Conservation (phyloP, 257 asterid species). For the Primulina tabacum region DNA sequence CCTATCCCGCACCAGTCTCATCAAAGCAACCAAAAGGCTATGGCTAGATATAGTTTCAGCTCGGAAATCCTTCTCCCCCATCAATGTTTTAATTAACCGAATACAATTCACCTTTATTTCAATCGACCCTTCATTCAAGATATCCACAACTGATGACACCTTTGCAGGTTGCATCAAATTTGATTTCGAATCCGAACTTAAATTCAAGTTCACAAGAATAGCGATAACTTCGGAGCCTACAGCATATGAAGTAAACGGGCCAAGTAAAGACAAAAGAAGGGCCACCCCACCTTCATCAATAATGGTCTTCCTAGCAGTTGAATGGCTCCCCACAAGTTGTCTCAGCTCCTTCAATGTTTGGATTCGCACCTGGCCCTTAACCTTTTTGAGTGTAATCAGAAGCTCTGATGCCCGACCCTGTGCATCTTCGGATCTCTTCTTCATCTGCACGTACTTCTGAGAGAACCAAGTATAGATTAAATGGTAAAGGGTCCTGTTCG, state of each 20-base stretch:
- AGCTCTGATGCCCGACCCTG: slow-evolving; percentile 59
- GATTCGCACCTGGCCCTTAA: slow-evolving; percentile 60
- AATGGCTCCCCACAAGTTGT: slow-evolving; percentile 43
- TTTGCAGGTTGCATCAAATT: slow-evolving; percentile 70
- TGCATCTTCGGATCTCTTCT: slow-evolving; percentile 64
- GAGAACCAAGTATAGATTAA: slow-evolving; percentile 59
- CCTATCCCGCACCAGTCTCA: slow-evolving; percentile 54
- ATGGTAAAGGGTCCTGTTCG: slow-evolving; percentile 61
- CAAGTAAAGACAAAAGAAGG: slow-evolving; percentile 53
- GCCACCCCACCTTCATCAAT: slow-evolving; percentile 54
- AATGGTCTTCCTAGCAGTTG: slow-evolving; percentile 50
- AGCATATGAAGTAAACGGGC: slow-evolving; percentile 67
- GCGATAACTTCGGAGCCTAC: slow-evolving; percentile 63
- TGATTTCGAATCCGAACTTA: slow-evolving; percentile 43
- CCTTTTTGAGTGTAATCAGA: slow-evolving; percentile 46
- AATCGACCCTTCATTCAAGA: slow-evolving; percentile 61
- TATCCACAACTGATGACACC: slow-evolving; percentile 54
- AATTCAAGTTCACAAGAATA: slow-evolving; percentile 45
- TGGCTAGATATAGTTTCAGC: slow-evolving; percentile 48
- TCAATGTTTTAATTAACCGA: slow-evolving; percentile 42
- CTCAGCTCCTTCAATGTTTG: slow-evolving; percentile 58
- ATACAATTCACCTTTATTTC: slow-evolving; percentile 62
- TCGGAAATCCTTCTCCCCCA: slow-evolving; percentile 53
- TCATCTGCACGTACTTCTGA: slow-evolving; percentile 63
- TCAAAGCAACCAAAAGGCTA: slow-evolving; percentile 54